Evolutionary conservation across 345 rosid genomes (phyloP).

Genomic region (Aethionema arabicum): DNA sequence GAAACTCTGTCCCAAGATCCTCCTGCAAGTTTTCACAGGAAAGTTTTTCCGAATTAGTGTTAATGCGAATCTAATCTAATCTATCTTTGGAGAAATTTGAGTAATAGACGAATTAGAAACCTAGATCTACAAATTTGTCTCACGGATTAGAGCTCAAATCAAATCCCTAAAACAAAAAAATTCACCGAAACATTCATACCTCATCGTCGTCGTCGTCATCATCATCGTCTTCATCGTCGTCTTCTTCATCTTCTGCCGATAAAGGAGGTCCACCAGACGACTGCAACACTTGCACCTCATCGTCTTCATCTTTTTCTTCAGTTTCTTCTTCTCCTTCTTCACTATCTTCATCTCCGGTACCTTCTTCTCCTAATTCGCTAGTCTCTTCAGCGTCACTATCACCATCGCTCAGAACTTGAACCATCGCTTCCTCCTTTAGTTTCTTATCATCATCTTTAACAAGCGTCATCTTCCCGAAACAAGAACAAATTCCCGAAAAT

Average conservation of each 20-base stretch:
- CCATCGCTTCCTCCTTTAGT: conserved; percentile 34
- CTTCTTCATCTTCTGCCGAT: conserved; percentile 23
- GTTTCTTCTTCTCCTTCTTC: conserved; percentile 52
- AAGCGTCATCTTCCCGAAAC: conserved; percentile 23
- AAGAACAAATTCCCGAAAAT: conserved; percentile 1
- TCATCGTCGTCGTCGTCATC: conserved; percentile 46
- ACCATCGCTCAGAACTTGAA: conserved; percentile 36
- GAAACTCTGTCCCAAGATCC: conserved; percentile 80
- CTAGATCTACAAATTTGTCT: conserved; percentile 22
- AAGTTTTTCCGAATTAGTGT: neutral
- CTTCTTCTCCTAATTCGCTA: conserved; percentile 43
- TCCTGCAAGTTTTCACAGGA: conserved; percentile 41
- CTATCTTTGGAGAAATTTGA: neutral
- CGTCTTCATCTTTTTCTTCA: conserved; percentile 57
- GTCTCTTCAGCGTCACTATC: conserved; percentile 45
- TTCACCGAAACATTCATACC: conserved; percentile 32
- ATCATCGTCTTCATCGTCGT: conserved; percentile 44
- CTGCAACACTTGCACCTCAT: conserved; percentile 23
- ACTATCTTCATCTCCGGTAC: conserved; percentile 41
- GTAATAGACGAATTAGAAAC: neutral
- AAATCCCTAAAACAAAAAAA: neutral
- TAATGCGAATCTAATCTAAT: conserved; percentile 2
- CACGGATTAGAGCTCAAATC: neutral
- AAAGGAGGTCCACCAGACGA: too few relatives aligned
- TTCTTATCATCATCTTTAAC: conserved; percentile 50